These are phyloP conservation scores for Madurella mycetomatis DNA, from an alignment of 2,329 filamentous ascomycete genomes.

Conservation along the genomic window DNA sequence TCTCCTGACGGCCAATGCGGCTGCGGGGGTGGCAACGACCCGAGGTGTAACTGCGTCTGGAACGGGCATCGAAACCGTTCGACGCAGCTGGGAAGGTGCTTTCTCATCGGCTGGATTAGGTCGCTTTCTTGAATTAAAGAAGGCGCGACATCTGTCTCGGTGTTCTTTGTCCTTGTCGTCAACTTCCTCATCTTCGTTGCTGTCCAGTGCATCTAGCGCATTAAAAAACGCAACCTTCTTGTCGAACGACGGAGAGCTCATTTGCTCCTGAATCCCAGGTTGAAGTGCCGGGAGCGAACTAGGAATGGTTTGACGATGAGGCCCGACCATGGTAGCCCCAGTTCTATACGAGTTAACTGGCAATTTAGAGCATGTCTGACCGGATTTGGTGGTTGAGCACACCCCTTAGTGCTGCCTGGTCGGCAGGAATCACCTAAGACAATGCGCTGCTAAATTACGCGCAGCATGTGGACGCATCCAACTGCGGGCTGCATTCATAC, in stretches of 20 bases:
- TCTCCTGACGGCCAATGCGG: no score
- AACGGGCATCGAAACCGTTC: conserved; percentile 15
- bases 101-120: background rate
- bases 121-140: conserved; percentile 21
- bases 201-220: conserved; percentile 33
- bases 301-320: background rate
- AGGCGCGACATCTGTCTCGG: conserved; percentile 30
- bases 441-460: no score
- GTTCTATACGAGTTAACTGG: background rate
- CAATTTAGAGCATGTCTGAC: background rate
- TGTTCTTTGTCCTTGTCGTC: conserved; percentile 33
- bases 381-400: no score
- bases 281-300: background rate
- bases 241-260: conserved; percentile 13
- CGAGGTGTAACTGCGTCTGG: conserved; percentile 7
- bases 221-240: conserved; percentile 46
- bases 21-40: conserved; percentile 21
- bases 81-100: conserved; percentile 1
- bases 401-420: no score
- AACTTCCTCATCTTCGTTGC: conserved; percentile 31
- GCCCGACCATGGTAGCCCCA: background rate
- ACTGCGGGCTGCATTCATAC: no score
- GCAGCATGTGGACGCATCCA: no score
- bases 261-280: background rate
- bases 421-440: no score